These are phyloP conservation scores for Ophioceras dolichostomum DNA, from an alignment of 2,329 filamentous ascomycete species.

Conservation along the genomic window DNA sequence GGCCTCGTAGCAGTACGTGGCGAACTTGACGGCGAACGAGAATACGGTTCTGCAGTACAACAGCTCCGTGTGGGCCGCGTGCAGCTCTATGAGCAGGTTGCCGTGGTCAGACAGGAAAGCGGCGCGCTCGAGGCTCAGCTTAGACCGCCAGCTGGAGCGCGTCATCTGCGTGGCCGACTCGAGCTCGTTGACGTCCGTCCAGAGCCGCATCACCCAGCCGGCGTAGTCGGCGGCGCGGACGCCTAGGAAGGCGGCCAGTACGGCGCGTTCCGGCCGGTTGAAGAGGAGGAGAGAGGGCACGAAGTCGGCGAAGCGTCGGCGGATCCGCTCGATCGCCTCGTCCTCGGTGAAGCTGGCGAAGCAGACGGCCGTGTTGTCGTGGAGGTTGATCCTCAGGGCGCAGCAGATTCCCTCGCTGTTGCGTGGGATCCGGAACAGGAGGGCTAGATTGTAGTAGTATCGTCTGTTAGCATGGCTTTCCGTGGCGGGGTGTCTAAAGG, in stretches of 20 bases:
- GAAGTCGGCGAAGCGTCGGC: not conserved
- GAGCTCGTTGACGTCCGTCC: not conserved
- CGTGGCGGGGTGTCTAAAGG: not conserved
- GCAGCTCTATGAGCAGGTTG: not conserved
- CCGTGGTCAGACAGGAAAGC: not conserved
- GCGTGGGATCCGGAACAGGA: not conserved
- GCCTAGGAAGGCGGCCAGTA: not conserved
- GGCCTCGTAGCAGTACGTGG: not conserved
- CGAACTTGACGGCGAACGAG: not conserved
- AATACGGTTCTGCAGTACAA: not conserved
- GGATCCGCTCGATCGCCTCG: not conserved
- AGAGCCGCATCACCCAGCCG: not conserved
- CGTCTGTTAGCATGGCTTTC: not conserved
- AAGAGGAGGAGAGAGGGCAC: no score
- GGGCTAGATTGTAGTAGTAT: not conserved
- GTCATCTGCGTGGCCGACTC: not conserved
- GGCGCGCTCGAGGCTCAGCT: not conserved
- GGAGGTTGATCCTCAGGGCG: not conserved
- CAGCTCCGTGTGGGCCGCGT: not conserved
- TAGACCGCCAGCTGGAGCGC: not conserved
- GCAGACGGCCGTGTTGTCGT: not conserved
- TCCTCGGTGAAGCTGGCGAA: not conserved
- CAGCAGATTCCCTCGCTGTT: not conserved
- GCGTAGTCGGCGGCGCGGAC: not conserved
- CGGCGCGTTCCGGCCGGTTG: not conserved